Conservation (phyloP, 2,329 filamentous ascomycete species). For the Fusarium keratoplasticum region DNA sequence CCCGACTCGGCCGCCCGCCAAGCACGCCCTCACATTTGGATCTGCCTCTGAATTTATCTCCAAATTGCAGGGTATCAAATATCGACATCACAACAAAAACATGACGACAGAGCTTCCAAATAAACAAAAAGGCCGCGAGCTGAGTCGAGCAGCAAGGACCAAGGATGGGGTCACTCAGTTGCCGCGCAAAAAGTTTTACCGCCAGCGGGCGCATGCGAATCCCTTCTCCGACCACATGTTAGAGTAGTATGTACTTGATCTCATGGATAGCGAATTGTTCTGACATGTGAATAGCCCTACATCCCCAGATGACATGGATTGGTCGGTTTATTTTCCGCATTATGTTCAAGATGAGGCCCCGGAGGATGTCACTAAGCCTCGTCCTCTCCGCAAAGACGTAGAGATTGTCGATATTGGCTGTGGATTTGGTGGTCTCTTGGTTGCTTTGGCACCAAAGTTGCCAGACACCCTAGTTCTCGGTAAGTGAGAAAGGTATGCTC, state of each 20-base stretch:
- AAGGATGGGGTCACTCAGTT: conserved; percentile 69
- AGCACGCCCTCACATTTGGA: conserved; percentile 23
- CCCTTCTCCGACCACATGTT: conserved; percentile 95
- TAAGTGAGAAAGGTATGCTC: conserved; percentile 52
- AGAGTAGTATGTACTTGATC: conserved; percentile 73
- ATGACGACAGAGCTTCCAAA: conserved; percentile 52
- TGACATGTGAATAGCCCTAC: conserved; percentile 69
- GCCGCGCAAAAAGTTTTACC: conserved; percentile 95
- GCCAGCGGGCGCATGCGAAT: conserved; percentile 96
- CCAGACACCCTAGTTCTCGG: conserved; percentile 87
- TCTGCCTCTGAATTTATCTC: conserved; percentile 27
- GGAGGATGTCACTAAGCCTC: conserved; percentile 44
- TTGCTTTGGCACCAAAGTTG: conserved; percentile 84
- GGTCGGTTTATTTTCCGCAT: conserved; percentile 84
- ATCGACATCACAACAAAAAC: conserved; percentile 14
- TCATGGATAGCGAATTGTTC: conserved; percentile 1
- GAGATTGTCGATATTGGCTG: conserved; percentile 98
- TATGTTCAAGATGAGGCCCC: conserved; percentile 64
- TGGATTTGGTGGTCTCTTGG: conserved; percentile 91
- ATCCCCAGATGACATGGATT: conserved; percentile 88
- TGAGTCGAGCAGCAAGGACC: conserved; percentile 68
- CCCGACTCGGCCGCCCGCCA: conserved; percentile 33
- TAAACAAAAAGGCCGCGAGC: conserved; percentile 74
- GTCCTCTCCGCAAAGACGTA: conserved; percentile 69
- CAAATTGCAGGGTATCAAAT: conserved; percentile 9